Base-by-base conservation (phyloP, 2,329 filamentous ascomycete species). In the Epichloe hybrida region DNA sequence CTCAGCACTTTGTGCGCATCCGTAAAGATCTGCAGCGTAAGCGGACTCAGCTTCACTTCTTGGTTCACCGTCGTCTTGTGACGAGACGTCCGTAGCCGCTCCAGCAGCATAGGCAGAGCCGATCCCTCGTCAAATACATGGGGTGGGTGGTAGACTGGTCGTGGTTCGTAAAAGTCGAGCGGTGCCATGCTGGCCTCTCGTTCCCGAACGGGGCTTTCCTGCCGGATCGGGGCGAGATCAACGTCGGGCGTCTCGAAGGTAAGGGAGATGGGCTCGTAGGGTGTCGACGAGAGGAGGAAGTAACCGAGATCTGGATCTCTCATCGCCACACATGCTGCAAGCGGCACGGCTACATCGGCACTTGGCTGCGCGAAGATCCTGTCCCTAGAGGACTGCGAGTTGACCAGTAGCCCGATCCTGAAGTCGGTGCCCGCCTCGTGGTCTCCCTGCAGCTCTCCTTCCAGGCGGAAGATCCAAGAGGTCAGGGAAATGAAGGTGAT, bases 1-100 rank as follows among this genome's bases (percentile, higher is more conserved):
- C 80, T 80, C 5, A 90, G 71, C 5, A 86, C 71, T 60, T 84
- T 81, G 63, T 91, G 86, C 0, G 81, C 80, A 53, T 86, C 80
- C 31, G 83, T 85, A 56, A 91, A 77, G 38, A 88, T 73, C 55
- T 82, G 77, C 17, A 90, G 72, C 2, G 84, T 86, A 21, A 84
- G 77, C 12, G 84, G 80, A 21, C 82, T 86, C 21, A 89, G 74
- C 52, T 79, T 76, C 50, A 90, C 72, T 59, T 86, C 80, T 54
- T 86, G 82, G 51, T 77, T 79, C 46, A 87, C 68, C 27, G 81
- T 64, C 5, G 77, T 73, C 64, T 78, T 77, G 63, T 82, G 75
- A 49, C 77, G 75, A 43, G 77, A 77, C 2, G 80, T 80, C 46
- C 77, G 74, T 37, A 81, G 66, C 43, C 71, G 69, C 48, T 79